Conservation (phyloP, 768 basidiomycete species). For the Inosperma sp. region DNA sequence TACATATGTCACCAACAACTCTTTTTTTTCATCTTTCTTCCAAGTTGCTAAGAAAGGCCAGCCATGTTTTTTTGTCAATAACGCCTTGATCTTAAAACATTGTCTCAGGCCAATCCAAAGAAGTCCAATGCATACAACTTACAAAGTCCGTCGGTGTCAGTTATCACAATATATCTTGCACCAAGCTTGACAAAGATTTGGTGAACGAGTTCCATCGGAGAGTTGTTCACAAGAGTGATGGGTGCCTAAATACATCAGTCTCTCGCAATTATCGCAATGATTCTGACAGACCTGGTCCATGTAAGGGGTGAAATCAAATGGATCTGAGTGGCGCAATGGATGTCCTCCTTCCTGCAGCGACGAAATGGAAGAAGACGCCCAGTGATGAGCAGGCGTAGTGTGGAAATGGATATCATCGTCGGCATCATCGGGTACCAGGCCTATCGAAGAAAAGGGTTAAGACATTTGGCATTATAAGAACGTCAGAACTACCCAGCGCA, state of each 20-base stretch:
- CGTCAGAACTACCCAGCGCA: constrained; percentile 61
- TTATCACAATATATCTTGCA: constrained; percentile 82
- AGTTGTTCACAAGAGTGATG: constrained; percentile 74
- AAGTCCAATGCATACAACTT: constrained; percentile 22
- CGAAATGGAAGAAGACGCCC: constrained; percentile 54
- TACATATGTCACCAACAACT: too few relatives aligned
- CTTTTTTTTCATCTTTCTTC: constrained; percentile 54
- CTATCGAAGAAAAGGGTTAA: constrained; percentile 32
- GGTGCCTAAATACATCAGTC: constrained; percentile 57
- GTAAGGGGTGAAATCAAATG: constrained; percentile 79
- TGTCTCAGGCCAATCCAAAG: background rate
- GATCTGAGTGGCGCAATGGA: constrained; percentile 37
- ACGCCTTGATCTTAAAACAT: constrained; percentile 69
- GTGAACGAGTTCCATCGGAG: constrained; percentile 88
- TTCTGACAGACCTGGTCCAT: constrained; percentile 71
- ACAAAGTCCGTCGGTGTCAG: constrained; percentile 81
- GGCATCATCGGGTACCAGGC: constrained; percentile 68
- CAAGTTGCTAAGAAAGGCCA: constrained; percentile 76
- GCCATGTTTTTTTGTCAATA: constrained; percentile 93
- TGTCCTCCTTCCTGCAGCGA: constrained; percentile 47
- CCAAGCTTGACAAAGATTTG: constrained; percentile 94
- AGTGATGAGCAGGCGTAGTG: constrained; percentile 36
- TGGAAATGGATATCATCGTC: constrained; percentile 67
- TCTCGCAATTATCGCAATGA: background rate
- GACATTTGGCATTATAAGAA: constrained; percentile 5